Conservation (phyloP, 192 early-diverging fungal genomes). For the Endogone sp. region DNA sequence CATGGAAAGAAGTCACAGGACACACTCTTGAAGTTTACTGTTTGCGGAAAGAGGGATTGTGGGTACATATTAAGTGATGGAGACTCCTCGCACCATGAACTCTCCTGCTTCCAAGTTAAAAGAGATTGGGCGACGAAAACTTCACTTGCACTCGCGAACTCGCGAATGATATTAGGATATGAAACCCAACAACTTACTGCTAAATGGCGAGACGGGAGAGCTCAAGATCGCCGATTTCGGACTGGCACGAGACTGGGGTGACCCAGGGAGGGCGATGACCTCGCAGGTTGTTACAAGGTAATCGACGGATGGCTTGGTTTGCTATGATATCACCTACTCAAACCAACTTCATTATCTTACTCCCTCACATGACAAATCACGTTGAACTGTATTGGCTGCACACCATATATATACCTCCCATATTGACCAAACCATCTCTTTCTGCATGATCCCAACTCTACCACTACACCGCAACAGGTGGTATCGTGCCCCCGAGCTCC, state of each 20-base stretch:
- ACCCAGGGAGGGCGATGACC: conserved; percentile 77
- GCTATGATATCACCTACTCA: no score
- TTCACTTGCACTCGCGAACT: no score
- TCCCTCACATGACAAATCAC: no score
- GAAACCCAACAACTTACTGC: conserved; percentile 84
- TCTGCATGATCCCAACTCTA: neutral
- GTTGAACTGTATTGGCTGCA: no score
- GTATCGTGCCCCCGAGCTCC: conserved; percentile 95
- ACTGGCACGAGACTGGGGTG: conserved; percentile 92
- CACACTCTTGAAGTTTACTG: neutral
- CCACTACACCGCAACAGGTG: conserved; percentile 50
- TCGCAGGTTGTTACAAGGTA: conserved; percentile 90
- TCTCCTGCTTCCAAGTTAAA: no score
- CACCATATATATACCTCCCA: no score
- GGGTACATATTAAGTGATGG: no score
- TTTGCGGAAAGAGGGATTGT: no score
- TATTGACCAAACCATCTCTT: no score
- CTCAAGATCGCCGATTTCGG: conserved; percentile 99
- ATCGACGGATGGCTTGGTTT: neutral
- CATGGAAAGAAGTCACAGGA: conserved; percentile 6
- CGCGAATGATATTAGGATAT: conserved; percentile 57
- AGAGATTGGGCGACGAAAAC: no score
- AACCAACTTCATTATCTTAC: no score
- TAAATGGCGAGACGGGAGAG: conserved; percentile 73
- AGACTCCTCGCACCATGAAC: no score